Conservation (phyloP, 2,329 filamentous ascomycete species). For the Fonsecaea pedrosoi region DNA sequence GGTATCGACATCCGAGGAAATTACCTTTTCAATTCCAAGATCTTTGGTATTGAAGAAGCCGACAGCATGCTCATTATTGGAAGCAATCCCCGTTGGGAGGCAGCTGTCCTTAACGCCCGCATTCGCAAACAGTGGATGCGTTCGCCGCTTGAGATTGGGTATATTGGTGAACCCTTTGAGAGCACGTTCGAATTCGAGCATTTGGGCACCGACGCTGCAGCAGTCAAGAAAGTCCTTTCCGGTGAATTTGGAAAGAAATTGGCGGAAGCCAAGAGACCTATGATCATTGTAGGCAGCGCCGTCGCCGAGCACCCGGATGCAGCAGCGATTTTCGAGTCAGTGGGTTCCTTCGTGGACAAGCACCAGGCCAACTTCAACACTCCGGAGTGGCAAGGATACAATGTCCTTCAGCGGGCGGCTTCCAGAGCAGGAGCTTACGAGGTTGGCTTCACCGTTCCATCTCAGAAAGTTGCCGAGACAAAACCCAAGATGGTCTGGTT, state of each 20-base stretch:
- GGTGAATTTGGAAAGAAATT: slow-evolving; percentile 95
- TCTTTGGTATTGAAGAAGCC: slow-evolving; percentile 91
- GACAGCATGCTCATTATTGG: slow-evolving; percentile 91
- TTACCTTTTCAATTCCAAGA: slow-evolving; percentile 95
- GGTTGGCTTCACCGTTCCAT: slow-evolving; percentile 90
- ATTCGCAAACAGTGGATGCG: slow-evolving; percentile 98
- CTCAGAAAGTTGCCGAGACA: slow-evolving; percentile 78
- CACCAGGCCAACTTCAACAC: slow-evolving; percentile 86
- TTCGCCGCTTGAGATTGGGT: slow-evolving; percentile 89
- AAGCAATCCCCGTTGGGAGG: slow-evolving; percentile 94
- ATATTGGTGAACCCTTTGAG: slow-evolving; percentile 88
- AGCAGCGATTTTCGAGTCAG: slow-evolving; percentile 89
- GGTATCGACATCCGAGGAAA: slow-evolving; percentile 92
- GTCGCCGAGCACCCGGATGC: slow-evolving; percentile 90
- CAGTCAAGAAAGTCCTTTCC: slow-evolving; percentile 82
- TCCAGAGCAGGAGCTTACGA: slow-evolving; percentile 94
- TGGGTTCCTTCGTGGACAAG: slow-evolving; percentile 92
- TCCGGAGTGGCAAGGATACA: slow-evolving; percentile 95
- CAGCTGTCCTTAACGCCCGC: slow-evolving; percentile 90
- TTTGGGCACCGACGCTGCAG: slow-evolving; percentile 76
- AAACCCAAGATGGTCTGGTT: slow-evolving; percentile 97
- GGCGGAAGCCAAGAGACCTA: slow-evolving; percentile 82
- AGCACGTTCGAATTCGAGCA: slow-evolving; percentile 97
- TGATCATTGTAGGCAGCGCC: slow-evolving; percentile 95
- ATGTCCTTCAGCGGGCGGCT: slow-evolving; percentile 90